Evolutionary conservation across 805 yeast genomes (phyloP), one percentile per base, ranked within the genome.

Genomic region (Sugiyamaella marilandica): DNA sequence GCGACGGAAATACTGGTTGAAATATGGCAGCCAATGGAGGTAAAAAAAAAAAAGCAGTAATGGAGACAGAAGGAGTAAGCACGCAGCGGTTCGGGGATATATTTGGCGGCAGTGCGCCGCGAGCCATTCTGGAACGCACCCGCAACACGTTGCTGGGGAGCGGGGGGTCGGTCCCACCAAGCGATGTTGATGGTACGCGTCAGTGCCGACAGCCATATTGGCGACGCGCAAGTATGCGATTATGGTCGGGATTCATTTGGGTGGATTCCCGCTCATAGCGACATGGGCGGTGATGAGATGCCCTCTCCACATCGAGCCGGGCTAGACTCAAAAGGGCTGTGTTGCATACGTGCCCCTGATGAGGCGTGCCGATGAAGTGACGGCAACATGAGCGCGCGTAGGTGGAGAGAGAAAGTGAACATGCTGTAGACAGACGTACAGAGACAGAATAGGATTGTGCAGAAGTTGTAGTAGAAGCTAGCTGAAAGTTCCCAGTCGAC

Each of bases 291-390:
- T 34, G 37, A 34, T 34, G 37, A 34, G 37, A 14, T 34, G 37
- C 37, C 35, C 29, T 24, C 29, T 24, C 37, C 37, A 14, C 37
- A 34, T 14, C 9, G 16, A 34, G 37, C 37, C 37, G 16, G 37
- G 37, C 37, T 34, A 34, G 37, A 34, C 37, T 34, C 37, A 34
- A 34, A 34, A 34, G n/a, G 37, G 37, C 37, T 34, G 37, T 34
- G 37, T 14, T 24, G 29, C 29, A 24, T 24, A 24, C 29, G 7
- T 24, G 29, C 29, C 7, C 29, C 7, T 24, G 29, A 24, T 24
- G 29, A 24, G 29, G 29, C 29, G 29, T 24, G n/a, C 29, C 29
- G 29, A 24, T 7, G 29, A 24, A 24, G 29, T 24, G 29, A 24
- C 29, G n/a, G n/a, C 29, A 24, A 24, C 29, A 24, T 24, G 29